phyloP scores from a whole-genome alignment of 768 basidiomycete species.

The Infundibulicybe gibba region DNA sequence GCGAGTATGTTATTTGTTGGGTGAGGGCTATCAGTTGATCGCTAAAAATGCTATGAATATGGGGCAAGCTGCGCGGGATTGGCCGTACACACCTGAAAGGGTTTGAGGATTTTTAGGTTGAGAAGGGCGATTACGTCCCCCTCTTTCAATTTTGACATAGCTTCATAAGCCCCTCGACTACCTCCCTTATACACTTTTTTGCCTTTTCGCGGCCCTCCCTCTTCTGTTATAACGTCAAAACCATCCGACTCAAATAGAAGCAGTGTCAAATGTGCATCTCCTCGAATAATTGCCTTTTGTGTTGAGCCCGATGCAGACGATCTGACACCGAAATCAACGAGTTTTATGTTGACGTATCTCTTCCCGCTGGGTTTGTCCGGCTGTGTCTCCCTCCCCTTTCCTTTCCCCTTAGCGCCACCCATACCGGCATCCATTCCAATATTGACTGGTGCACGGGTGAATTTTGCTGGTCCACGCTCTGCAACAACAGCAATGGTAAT shows the following conservation, averaged over 20 bases:
- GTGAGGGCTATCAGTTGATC: constrained; percentile 58
- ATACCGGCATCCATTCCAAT: constrained; percentile 44
- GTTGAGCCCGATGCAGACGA: constrained; percentile 51
- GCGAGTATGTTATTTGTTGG: constrained; percentile 82
- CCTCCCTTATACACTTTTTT: constrained; percentile 82
- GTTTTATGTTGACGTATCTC: constrained; percentile 84
- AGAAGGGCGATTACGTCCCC: constrained; percentile 90
- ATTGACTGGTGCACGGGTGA: constrained; percentile 64
- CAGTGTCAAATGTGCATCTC: constrained; percentile 81
- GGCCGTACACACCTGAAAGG: constrained; percentile 61
- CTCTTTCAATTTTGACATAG: constrained; percentile 78
- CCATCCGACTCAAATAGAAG: constrained; percentile 87
- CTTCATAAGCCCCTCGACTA: constrained; percentile 89
- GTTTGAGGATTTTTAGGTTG: constrained; percentile 84
- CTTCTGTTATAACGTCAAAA: constrained; percentile 51
- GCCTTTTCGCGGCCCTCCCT: constrained; percentile 40
- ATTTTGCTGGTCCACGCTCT: constrained; percentile 77
- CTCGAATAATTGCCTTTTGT: constrained; percentile 58
- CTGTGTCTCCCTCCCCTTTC: constrained; percentile 29
- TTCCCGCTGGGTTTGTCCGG: constrained; percentile 51
- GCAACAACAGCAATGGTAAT: constrained; percentile 95
- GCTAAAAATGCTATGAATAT: constrained; percentile 20
- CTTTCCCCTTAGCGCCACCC: constrained; percentile 27
- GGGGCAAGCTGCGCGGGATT: no score
- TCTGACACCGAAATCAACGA: constrained; percentile 73